Evolutionary conservation across 169 alveolate species (phyloP).

Genomic region (Plasmodium cynomolgi): DNA sequence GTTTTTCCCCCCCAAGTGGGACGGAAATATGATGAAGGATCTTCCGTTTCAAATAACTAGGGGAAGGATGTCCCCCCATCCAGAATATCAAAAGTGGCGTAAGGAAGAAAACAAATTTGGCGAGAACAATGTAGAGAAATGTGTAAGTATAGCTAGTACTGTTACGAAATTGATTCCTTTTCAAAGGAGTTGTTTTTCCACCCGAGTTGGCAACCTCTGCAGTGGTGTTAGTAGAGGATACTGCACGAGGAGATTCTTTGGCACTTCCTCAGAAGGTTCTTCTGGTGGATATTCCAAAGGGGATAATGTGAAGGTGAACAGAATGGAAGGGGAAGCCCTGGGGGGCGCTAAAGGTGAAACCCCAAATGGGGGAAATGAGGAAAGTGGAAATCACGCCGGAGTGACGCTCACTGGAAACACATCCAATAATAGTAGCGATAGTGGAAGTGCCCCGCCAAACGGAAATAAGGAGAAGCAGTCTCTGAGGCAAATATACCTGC

Average conservation of each 20-base stretch:
- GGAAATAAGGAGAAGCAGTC: background rate
- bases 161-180: background rate
- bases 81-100: background rate
- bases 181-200: background rate
- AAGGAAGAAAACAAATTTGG: background rate
- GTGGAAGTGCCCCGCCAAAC: background rate
- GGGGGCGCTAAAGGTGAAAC: background rate
- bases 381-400: background rate
- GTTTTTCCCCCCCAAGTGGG: background rate
- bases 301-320: background rate
- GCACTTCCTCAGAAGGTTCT: background rate
- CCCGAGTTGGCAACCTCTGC: background rate
- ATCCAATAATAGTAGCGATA: background rate
- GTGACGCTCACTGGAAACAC: background rate
- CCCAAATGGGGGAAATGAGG: background rate
- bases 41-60: background rate
- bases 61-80: background rate
- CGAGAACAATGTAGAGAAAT: background rate
- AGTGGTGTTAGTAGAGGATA: background rate
- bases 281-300: background rate
- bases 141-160: background rate
- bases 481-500: conserved; percentile 24
- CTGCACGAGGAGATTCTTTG: background rate
- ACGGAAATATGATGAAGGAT: background rate
- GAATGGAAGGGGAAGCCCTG: background rate